These are phyloP conservation scores for Rosa lucieae DNA, from an alignment of 306 rosid genomes.

Conservation along the genomic window DNA sequence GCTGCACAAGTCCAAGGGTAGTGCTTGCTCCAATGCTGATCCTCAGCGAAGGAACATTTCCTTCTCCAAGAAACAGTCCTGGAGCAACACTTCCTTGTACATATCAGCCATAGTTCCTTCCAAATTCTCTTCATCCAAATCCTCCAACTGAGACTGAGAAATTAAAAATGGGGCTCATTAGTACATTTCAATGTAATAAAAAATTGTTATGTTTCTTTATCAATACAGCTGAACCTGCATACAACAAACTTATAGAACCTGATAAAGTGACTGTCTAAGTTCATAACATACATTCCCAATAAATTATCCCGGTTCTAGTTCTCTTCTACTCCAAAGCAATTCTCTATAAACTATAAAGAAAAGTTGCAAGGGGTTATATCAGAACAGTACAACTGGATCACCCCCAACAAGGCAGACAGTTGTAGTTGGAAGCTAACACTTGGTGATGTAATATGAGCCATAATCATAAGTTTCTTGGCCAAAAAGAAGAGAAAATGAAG, in stretches of 20 bases:
- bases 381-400: too few species aligned
- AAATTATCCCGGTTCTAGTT: too few species aligned
- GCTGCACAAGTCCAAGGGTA: constrained; percentile 14
- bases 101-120: neutral
- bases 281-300: neutral
- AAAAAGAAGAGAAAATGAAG: neutral
- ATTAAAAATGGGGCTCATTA: neutral
- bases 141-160: neutral
- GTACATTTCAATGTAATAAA: neutral
- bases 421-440: too few species aligned
- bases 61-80: constrained; percentile 25
- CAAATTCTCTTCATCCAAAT: neutral
- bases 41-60: constrained; percentile 21
- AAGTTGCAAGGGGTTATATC: too few species aligned
- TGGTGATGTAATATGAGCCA: neutral
- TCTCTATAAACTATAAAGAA: too few species aligned
- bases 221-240: neutral
- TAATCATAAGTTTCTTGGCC: neutral
- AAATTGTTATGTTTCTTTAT: neutral
- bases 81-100: neutral
- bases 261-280: neutral
- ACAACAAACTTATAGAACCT: neutral
- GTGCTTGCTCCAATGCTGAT: neutral
- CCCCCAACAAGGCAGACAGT: too few species aligned
- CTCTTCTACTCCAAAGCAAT: neutral